Conservation (phyloP, 257 asterid species). For the Solanum clarkiae region DNA sequence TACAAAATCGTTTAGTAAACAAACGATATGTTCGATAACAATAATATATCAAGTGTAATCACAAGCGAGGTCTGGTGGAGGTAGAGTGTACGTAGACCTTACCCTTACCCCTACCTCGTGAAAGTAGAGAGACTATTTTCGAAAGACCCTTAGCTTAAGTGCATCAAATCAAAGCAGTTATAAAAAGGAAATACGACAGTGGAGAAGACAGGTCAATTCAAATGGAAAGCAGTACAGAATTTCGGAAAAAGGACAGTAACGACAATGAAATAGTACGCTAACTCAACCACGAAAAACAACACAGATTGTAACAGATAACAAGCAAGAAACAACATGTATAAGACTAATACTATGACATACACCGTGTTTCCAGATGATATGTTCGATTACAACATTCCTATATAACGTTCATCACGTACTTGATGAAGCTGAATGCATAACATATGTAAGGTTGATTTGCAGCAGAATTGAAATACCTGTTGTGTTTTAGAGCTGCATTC, state of each 20-base stretch:
- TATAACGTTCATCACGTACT: background rate
- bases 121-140: background rate
- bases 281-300: background rate
- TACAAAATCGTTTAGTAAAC: background rate
- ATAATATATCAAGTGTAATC: background rate
- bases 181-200: background rate
- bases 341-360: background rate
- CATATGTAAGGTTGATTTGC: background rate
- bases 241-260: background rate
- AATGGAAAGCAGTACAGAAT: background rate
- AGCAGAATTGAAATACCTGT: slow-evolving; percentile 35
- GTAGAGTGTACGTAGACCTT: background rate
- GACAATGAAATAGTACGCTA: background rate
- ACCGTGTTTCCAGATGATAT: background rate
- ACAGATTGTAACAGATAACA: background rate
- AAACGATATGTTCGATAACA: background rate
- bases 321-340: background rate
- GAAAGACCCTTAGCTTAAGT: background rate
- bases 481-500: slow-evolving; percentile 99
- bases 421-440: background rate
- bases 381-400: background rate
- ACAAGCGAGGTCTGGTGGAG: background rate
- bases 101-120: background rate
- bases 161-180: background rate
- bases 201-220: background rate